Evolutionary conservation across 306 rosid species (phyloP), one percentile per base, ranked within the genome.

Genomic region (Mucuna pruriens): DNA sequence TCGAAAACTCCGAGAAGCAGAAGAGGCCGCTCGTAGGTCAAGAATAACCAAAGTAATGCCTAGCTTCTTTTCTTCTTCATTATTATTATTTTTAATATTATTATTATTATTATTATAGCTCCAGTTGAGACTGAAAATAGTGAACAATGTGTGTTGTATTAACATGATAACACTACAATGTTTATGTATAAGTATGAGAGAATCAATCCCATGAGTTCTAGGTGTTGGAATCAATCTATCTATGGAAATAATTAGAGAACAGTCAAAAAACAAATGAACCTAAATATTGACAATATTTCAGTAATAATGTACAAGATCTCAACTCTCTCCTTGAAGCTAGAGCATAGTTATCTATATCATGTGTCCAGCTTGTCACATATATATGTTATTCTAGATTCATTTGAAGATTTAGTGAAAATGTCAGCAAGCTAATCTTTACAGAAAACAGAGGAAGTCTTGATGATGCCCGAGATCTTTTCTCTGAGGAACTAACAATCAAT

Each of bases 1-100:
- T 62, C 89, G 92, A 45, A 93, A 90, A 81, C 55, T 95, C 61
- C 89, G 92, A 79, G 97, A 91, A 82, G 97, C 99, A 70, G 99
- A 95, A 83, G 87, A 83, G 88, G 93, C 90, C 36, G 89, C 99
- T 64, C 96, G 92, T 16, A 91, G 89, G 83, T 90, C 97, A 74
- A 93, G 83, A 84, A 86, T 85, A 68, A 90, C 93, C 9, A 90
- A 93, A 90, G 99, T 95, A 81, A 52, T 62, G 67, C 42, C 60
- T 69, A 20, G 13, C 58, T 39, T 42, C 40, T 10, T 72, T 2
- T 29, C 9, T 9, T 22, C 10, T 5, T 68, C 12, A 22, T 40
- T 39, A 11, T 39, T 26, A 6, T 23, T 33, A 3, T 36, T 75
- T 4, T 55, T 57, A 0, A 20, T 23, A 2, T 17, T 7, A 4